A percentile compares a stretch with the other conserved stretches of the same genome.
Evolutionary conservation across 176 grass and related monocot genomes (phyloP).

Genomic region (Oryza brachyantha): DNA sequence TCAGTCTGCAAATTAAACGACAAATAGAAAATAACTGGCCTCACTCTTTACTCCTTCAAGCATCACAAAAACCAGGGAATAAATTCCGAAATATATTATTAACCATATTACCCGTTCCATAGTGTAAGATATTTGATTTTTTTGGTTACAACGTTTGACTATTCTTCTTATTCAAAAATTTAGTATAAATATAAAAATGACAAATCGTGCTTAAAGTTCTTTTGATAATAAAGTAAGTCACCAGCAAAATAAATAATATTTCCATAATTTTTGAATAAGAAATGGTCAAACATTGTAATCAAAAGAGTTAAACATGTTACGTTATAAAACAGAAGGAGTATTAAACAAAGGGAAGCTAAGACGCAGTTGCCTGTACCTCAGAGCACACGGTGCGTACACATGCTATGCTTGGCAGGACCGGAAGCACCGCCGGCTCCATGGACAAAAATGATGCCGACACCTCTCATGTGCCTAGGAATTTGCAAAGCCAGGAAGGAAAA

Average conservation of each 20-base stretch:
- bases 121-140: too few species aligned
- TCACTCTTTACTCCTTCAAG: not conserved
- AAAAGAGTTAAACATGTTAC: too few species aligned
- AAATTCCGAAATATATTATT: not conserved
- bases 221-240: too few species aligned
- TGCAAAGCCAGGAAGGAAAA: constrained; percentile 4
- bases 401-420: not conserved
- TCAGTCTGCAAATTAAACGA: too few species aligned
- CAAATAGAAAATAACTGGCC: not conserved
- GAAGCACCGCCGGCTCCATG: not conserved
- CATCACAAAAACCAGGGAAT: not conserved
- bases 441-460: not conserved
- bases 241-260: too few species aligned
- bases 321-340: not conserved
- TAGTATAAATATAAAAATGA: too few species aligned
- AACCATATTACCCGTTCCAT: too few species aligned
- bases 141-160: too few species aligned
- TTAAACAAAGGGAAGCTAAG: not conserved
- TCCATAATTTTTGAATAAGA: too few species aligned
- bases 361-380: not conserved
- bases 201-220: too few species aligned
- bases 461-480: constrained; percentile 21
- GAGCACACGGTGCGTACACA: not conserved
- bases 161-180: too few species aligned
- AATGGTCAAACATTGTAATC: too few species aligned